Base-by-base conservation (phyloP, 2,329 filamentous ascomycete species). In the Ceratocystis lukuohia region DNA sequence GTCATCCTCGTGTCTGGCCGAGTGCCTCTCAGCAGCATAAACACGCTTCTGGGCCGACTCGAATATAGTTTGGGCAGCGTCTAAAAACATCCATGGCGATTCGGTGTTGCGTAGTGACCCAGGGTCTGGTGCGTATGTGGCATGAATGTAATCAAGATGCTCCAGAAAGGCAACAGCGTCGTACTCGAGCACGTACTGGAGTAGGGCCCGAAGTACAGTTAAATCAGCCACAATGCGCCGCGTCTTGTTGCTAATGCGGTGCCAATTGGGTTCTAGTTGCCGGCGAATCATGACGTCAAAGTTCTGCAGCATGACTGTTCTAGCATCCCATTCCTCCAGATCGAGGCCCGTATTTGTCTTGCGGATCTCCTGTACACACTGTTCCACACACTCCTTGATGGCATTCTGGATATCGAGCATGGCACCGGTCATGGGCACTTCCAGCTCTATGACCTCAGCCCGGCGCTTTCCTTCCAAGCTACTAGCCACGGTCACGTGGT, bases 241-340 rank as follows among this genome's bases (percentile, higher is more conserved):
- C 1, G 93, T 97, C 75, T 94, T 91, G 81, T 89, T 96, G 74
- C 89, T 96, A 64, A 96, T 89, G 65, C 94, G 85, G 77, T 99
- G 94, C 94, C 94, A 99, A 67, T 97, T 92, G 3, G 93, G 92
- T 72, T 97, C 92, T 20, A 99, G 79, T 75, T 99, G 94, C 67
- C 92, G 84, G 69, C 93, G 84, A 63, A 99, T 86, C 66, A 92
- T 88, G 68, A 89, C 80, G 74, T 97, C 94, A 74, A 99, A 99
- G 72, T 91, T 96, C 72, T 88, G 89, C 70, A 96, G 88, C 68
- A 97, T 77, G 45, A 93, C 93, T 72, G 89, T 96, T 74, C 97
- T 93, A 20, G 96, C 80, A 62, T 91, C 96, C 93, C 93, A 97
- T 72, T 96, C 92, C 68, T 95, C 92, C 85, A 97, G 92, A 71